Conservation (phyloP, 2,329 filamentous ascomycete genomes). For the Penicillium sp. region DNA sequence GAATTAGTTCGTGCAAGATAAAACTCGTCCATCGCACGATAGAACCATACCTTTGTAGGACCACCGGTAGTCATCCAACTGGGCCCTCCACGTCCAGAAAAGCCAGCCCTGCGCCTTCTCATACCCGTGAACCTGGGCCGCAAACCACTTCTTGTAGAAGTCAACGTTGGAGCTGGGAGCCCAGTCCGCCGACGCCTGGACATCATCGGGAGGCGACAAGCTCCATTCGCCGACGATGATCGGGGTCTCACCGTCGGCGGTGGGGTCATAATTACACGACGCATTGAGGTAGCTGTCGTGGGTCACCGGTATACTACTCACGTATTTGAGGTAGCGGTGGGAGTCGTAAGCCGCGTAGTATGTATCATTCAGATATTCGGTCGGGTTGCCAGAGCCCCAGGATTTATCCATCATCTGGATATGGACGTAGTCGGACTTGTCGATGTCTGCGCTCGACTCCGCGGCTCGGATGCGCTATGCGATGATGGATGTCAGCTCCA, state of each 20-base stretch:
- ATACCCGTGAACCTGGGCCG: constrained; percentile 55
- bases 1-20: constrained; percentile 11
- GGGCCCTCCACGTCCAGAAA: constrained; percentile 61
- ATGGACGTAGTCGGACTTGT: constrained; percentile 49
- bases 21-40: background rate
- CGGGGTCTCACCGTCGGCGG: constrained; percentile 43
- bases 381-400: constrained; percentile 58
- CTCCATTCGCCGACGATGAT: constrained; percentile 60
- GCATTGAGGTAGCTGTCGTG: constrained; percentile 52
- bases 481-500: background rate
- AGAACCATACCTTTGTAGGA: constrained; percentile 26
- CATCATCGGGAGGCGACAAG: constrained; percentile 50
- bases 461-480: constrained; percentile 48
- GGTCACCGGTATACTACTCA: constrained; percentile 42
- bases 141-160: constrained; percentile 59
- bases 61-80: constrained; percentile 41
- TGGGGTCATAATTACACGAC: constrained; percentile 52
- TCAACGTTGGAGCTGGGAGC: constrained; percentile 41
- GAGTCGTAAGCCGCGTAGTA: constrained; percentile 55
- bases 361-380: constrained; percentile 44
- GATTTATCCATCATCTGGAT: constrained; percentile 54
- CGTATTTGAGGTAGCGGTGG: constrained; percentile 60
- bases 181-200: constrained; percentile 49
- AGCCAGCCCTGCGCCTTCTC: constrained; percentile 55
- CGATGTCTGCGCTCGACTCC: constrained; percentile 48